Base-by-base conservation (phyloP, 1,139 yeast species). In the Yamadazyma taylorii region DNA sequence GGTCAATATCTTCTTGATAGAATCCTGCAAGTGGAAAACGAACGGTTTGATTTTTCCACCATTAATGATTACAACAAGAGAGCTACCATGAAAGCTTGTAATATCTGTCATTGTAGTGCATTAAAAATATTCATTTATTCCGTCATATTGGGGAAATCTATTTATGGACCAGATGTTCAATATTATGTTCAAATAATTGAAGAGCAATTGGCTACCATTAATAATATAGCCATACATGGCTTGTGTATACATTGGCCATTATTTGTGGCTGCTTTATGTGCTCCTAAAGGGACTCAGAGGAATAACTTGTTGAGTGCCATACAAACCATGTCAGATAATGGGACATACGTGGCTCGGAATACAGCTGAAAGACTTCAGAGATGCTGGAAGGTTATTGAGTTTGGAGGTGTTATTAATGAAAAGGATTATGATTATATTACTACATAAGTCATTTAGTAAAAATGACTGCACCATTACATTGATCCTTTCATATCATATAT, bases 31-130 rank as follows among this genome's bases (percentile, higher is more conserved):
- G 31, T 36, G 15, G 40, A 39, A 27, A 21, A n/a, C 9, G 32
- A 38, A 24, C 14, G 33, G 15, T 30, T 40, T 17, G 40, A 40
- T 22, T 36, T 40, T 17, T 27, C 35, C 12, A 19, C 16, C 5
- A 30, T 37, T n/a, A 25, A 32, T 11, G 35, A 37, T 15, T 27
- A 30, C 26, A n/a, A 16, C 8, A 14, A 17, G 13, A 29, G 43
- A 17, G 41, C 43, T 5, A 25, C 25, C 11, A 39, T 41, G 43
- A 39, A 28, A 33, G 45, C 43, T 12, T 39, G 43, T 25, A 39
- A 41, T 29, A 31, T 14, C 4, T 34, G 43, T 27, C 34, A 30
- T 27, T 34, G 43, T 27, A 33, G 16, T 30, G 36, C 43, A 10
- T 19, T 41, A 12, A 24, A 33, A 11, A 34, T 40, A 10, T 40